A percentile compares a stretch with the other conserved stretches of the same genome.
Conservation (phyloP, 176 grass and related monocot species). For the Juncus inflexus region DNA sequence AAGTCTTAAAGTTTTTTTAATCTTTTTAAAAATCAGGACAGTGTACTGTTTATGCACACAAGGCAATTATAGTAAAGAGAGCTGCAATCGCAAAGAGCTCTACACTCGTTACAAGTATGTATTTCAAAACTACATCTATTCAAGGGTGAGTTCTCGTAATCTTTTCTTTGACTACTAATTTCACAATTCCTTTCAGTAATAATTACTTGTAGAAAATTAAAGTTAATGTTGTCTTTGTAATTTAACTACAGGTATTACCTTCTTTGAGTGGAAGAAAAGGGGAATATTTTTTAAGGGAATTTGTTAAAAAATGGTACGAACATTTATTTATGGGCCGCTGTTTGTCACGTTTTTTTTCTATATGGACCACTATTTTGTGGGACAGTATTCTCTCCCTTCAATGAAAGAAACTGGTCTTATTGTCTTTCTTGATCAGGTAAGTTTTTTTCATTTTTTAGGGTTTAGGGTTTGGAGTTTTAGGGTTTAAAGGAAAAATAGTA, state of each 20-base stretch:
- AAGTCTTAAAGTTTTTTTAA: background rate
- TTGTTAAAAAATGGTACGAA: constrained; percentile 71
- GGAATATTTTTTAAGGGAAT: constrained; percentile 77
- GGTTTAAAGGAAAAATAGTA: background rate
- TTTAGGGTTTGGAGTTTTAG: constrained; percentile 3
- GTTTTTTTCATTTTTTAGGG: constrained; percentile 7
- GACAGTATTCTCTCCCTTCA: constrained; percentile 34
- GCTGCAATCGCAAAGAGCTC: background rate
- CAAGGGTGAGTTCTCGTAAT: background rate
- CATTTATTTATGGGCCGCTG: constrained; percentile 78
- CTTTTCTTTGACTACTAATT: background rate
- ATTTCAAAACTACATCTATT: no score
- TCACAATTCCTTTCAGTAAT: no score
- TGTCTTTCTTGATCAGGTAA: constrained; percentile 76
- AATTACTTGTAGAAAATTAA: no score
- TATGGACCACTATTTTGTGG: constrained; percentile 64
- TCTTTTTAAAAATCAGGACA: background rate
- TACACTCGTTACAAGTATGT: background rate
- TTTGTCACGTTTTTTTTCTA: constrained; percentile 69
- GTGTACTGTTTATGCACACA: background rate
- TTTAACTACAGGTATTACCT: constrained; percentile 56
- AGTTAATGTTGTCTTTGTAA: no score
- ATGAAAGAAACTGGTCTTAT: no score
- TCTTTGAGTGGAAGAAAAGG: constrained; percentile 72
- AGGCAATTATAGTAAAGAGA: background rate